These are phyloP conservation scores for Thoreauomyces humboldtii DNA, from an alignment of 192 early-diverging fungal species.

Conservation along the genomic window DNA sequence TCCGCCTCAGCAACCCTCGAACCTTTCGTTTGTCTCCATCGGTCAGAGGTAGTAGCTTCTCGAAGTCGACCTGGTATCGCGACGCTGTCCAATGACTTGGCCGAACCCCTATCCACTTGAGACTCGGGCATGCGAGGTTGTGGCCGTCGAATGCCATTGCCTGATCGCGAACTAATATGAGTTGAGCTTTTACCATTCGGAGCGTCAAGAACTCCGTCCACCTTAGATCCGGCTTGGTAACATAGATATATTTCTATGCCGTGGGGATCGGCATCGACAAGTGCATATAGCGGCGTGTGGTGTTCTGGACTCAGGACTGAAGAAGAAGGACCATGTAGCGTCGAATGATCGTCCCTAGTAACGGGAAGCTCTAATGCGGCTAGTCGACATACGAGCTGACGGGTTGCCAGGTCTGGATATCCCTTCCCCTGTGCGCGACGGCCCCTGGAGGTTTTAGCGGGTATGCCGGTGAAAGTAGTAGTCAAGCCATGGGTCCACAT, in stretches of 20 bases:
- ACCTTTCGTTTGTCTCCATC: slow-evolving; percentile 23
- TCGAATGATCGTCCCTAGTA: background rate
- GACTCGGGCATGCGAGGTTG: slow-evolving; percentile 7
- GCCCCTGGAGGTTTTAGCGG: too few relatives aligned
- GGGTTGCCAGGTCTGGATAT: slow-evolving; percentile 40
- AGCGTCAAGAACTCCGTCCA: slow-evolving; percentile 6
- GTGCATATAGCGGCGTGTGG: background rate
- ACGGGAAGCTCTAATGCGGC: slow-evolving; percentile 12
- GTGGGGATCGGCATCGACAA: slow-evolving; percentile 44
- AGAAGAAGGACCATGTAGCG: background rate
- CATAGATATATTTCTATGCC: slow-evolving; percentile 36
- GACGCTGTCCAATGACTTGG: slow-evolving; percentile 14
- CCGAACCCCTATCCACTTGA: slow-evolving; percentile 20
- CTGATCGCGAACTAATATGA: background rate
- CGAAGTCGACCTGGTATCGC: background rate
- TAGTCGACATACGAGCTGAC: slow-evolving; percentile 26
- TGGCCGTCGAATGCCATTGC: slow-evolving; percentile 27
- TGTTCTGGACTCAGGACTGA: background rate
- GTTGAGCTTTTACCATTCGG: background rate
- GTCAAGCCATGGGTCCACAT: too few relatives aligned
- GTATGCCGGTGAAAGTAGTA: too few relatives aligned
- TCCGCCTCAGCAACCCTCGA: slow-evolving; percentile 8
- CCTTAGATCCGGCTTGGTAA: slow-evolving; percentile 36
- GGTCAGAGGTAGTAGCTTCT: slow-evolving; percentile 24
- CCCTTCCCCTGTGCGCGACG: slow-evolving; percentile 38